Evolutionary conservation across 805 yeast genomes (phyloP).

Genomic region (Saccharomycopsis javanensis): DNA sequence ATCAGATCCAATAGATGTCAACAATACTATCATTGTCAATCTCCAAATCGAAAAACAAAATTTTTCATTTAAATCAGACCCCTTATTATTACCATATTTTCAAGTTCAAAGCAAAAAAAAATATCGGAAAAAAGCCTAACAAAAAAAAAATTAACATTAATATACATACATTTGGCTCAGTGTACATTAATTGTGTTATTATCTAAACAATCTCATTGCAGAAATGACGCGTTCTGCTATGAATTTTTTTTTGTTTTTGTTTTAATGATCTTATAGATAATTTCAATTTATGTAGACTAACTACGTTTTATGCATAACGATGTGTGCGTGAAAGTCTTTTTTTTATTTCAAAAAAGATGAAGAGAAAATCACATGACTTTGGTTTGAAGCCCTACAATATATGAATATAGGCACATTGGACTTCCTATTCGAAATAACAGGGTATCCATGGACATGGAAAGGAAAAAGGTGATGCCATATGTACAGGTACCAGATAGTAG

Average conservation of each 20-base stretch:
- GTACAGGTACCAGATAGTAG: not conserved
- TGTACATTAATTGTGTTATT: not conserved
- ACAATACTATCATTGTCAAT: not conserved
- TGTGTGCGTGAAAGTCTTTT: too few relatives aligned
- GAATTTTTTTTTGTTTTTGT: not conserved
- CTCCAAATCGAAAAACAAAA: not conserved
- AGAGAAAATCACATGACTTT: too few relatives aligned
- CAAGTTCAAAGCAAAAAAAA: too few relatives aligned
- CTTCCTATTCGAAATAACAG: not conserved
- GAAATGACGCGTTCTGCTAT: not conserved
- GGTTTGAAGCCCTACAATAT: too few relatives aligned
- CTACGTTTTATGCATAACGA: too few relatives aligned
- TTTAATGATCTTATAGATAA: too few relatives aligned
- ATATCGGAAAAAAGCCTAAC: too few relatives aligned
- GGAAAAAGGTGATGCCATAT: not conserved
- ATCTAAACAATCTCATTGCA: conserved; percentile 1
- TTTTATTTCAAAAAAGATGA: too few relatives aligned
- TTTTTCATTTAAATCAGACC: not conserved
- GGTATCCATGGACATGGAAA: not conserved
- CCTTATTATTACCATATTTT: too few relatives aligned
- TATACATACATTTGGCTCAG: not conserved
- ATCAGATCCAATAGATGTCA: not conserved
- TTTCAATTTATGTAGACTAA: too few relatives aligned
- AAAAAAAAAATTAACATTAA: not conserved
- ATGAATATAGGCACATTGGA: not conserved